Conservation (phyloP, 257 asterid genomes). For the Solanum pimpinellifolium region DNA sequence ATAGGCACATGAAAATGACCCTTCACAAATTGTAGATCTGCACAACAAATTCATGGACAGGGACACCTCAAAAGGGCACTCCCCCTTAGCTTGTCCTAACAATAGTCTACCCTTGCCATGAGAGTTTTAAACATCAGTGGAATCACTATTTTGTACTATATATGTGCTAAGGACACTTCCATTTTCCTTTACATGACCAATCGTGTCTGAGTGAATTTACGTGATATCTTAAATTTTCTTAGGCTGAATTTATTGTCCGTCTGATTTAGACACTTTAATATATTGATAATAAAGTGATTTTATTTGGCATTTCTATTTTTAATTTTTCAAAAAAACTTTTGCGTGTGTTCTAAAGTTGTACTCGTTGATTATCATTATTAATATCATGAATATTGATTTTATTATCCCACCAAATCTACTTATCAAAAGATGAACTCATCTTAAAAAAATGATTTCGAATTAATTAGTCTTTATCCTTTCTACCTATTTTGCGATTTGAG, state of each 20-base stretch:
- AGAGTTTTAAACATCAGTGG: slow-evolving; percentile 28
- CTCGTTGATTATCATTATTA: not conserved
- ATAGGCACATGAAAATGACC: slow-evolving; percentile 37
- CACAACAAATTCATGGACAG: slow-evolving; percentile 13
- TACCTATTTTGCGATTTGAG: not conserved
- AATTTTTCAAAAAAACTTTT: too few relatives aligned
- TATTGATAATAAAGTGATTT: not conserved
- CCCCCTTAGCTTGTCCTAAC: not conserved
- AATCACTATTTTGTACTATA: slow-evolving; percentile 11
- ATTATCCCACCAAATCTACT: not conserved
- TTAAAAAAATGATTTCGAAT: too few relatives aligned
- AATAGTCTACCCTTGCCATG: slow-evolving; percentile 12
- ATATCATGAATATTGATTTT: not conserved
- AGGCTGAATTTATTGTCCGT: not conserved
- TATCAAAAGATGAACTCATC: not conserved
- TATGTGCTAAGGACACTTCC: not conserved
- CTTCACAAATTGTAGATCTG: slow-evolving; percentile 24
- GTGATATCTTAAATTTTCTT: not conserved
- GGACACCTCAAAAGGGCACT: slow-evolving; percentile 37
- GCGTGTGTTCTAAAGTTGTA: not conserved
- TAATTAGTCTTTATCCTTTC: not conserved
- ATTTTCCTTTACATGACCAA: not conserved
- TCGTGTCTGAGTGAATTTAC: not conserved
- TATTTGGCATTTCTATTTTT: not conserved
- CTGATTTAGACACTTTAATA: not conserved